Conservation (phyloP, 1,284 basidiomycete genomes). For the Melanopsichium pennsylvanicum region DNA sequence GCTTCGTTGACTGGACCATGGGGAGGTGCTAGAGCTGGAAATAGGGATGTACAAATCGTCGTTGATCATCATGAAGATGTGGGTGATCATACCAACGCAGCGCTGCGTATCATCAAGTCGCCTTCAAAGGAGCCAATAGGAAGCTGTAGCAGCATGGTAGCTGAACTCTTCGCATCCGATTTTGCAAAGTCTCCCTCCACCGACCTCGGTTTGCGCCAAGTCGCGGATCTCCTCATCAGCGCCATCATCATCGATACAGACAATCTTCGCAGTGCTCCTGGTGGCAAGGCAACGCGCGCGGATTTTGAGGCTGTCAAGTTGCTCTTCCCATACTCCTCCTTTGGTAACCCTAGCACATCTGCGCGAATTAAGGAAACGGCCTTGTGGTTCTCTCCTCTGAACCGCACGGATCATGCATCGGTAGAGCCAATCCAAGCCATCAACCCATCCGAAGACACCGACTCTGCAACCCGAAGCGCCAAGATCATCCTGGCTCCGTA, state of each 20-base stretch:
- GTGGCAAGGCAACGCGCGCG: slow-evolving; percentile 47
- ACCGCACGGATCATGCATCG: not conserved
- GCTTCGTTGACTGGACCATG: slow-evolving; percentile 39
- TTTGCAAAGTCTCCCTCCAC: slow-evolving; percentile 13
- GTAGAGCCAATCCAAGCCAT: slow-evolving; percentile 26
- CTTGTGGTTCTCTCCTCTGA: slow-evolving; percentile 23
- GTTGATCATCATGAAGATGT: slow-evolving; percentile 97
- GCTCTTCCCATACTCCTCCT: slow-evolving; percentile 48
- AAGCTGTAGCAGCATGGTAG: slow-evolving; percentile 46
- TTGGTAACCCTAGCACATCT: slow-evolving; percentile 23
- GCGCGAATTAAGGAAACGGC: slow-evolving; percentile 22
- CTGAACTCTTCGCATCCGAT: slow-evolving; percentile 38
- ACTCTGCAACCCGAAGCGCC: slow-evolving; percentile 30
- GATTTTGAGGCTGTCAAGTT: slow-evolving; percentile 48
- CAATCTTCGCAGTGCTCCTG: slow-evolving; percentile 50
- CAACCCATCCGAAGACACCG: slow-evolving; percentile 29
- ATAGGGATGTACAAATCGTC: slow-evolving; percentile 74
- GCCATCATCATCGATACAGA: slow-evolving; percentile 67
- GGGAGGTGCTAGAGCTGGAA: slow-evolving; percentile 26
- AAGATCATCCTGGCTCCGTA: slow-evolving; percentile 67
- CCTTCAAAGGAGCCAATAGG: slow-evolving; percentile 52
- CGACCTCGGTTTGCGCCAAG: slow-evolving; percentile 25
- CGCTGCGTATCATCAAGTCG: slow-evolving; percentile 50
- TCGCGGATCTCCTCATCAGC: slow-evolving; percentile 60
- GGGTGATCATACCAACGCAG: slow-evolving; percentile 70